These are phyloP conservation scores for Teratosphaeria destructans DNA, from an alignment of 2,329 filamentous ascomycete species.

Conservation along the genomic window DNA sequence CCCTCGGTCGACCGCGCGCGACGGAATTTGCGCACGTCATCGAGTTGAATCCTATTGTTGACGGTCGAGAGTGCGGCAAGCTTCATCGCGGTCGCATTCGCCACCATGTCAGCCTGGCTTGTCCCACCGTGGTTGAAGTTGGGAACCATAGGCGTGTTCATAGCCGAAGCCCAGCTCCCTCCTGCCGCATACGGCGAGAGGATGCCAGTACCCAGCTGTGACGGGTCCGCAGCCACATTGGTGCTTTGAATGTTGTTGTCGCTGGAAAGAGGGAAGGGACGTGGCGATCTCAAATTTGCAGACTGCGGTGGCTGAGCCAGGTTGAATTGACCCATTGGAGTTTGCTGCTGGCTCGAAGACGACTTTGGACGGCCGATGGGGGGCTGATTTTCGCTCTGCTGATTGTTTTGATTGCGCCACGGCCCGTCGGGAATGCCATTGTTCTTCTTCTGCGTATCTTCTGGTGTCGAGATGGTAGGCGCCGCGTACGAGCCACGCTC, in stretches of 20 bases:
- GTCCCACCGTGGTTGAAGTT: conserved; percentile 58
- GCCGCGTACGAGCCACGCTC: conserved; percentile 59
- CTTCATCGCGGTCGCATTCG: conserved; percentile 98
- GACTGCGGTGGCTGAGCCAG: conserved; percentile 61
- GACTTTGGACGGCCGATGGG: conserved; percentile 62
- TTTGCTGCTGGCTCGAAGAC: conserved; percentile 57
- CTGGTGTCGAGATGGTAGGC: conserved; percentile 62
- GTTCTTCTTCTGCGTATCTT: conserved; percentile 50
- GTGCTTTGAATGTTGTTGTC: conserved; percentile 71
- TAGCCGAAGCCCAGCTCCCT: conserved; percentile 96
- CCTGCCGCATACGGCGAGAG: conserved; percentile 79
- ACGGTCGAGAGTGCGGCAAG: conserved; percentile 92
- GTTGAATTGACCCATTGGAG: conserved; percentile 78
- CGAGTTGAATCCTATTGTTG: conserved; percentile 93
- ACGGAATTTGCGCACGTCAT: conserved; percentile 94
- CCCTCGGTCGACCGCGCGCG: conserved; percentile 82
- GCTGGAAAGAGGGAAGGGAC: conserved; percentile 55
- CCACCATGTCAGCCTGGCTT: conserved; percentile 91
- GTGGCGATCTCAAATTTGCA: conserved; percentile 68
- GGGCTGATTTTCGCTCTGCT: conserved; percentile 37
- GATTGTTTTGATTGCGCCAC: conserved; percentile 49
- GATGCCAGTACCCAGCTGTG: conserved; percentile 48
- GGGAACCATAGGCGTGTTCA: conserved; percentile 90
- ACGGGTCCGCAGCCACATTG: conserved; percentile 62
- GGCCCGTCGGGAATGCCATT: conserved; percentile 66